phyloP scores from a whole-genome alignment of 1,139 yeast genomes.

The Magnusiomyces paraingens region DNA sequence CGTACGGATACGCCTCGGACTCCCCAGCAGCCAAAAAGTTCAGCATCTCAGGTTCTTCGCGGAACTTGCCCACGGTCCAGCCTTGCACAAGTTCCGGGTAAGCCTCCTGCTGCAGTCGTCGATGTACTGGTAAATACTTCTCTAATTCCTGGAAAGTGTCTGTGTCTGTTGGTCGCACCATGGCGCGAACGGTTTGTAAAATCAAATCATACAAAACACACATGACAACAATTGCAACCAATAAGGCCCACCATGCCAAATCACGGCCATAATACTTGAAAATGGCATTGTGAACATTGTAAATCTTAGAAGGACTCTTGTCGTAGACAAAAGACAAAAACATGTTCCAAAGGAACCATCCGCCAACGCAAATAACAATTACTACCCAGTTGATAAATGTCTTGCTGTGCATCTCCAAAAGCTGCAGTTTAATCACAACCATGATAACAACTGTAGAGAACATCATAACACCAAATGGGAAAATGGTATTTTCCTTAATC shows the following conservation, averaged over 20 bases:
- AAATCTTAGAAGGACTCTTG: slow-evolving; percentile 53
- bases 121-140: slow-evolving; percentile 58
- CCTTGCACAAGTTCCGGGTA: slow-evolving; percentile 70
- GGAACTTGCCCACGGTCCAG: slow-evolving; percentile 41
- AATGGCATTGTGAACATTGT: slow-evolving; percentile 66
- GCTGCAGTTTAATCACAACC: slow-evolving; percentile 70
- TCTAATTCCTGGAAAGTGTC: slow-evolving; percentile 76
- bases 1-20: background rate
- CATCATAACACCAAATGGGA: slow-evolving; percentile 72
- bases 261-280: slow-evolving; percentile 69
- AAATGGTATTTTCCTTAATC: slow-evolving; percentile 62
- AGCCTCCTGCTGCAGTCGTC: slow-evolving; percentile 66
- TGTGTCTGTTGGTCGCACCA: slow-evolving; percentile 63
- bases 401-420: slow-evolving; percentile 78
- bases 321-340: slow-evolving; percentile 65
- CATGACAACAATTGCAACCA: slow-evolving; percentile 49
- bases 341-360: slow-evolving; percentile 84
- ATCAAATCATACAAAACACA: slow-evolving; percentile 52
- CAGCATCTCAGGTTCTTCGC: slow-evolving; percentile 18
- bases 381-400: slow-evolving; percentile 69
- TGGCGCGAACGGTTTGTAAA: slow-evolving; percentile 49
- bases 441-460: slow-evolving; percentile 67
- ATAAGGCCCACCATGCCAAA: slow-evolving; percentile 76
- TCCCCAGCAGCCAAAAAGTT: slow-evolving; percentile 5
- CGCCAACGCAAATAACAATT: slow-evolving; percentile 67